Percentiles rank a stretch among this genome's conserved stretches.
These are phyloP conservation scores for Colletotrichum gigasporum DNA, from an alignment of 2,329 filamentous ascomycete species.

Conservation along the genomic window DNA sequence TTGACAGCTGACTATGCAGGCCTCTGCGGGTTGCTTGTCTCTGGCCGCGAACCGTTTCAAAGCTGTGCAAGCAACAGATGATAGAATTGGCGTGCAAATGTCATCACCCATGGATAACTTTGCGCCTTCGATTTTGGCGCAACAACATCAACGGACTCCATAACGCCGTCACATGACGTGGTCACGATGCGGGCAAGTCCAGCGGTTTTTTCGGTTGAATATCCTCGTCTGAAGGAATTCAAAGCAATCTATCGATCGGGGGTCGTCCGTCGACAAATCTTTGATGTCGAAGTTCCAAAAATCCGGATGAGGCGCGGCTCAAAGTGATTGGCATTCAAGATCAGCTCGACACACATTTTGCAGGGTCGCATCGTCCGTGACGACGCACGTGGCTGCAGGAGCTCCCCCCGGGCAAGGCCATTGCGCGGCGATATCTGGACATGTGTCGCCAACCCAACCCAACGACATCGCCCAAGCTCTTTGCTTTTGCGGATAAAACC, in stretches of 20 bases:
- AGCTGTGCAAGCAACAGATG: too few species aligned
- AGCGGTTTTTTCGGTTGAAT: background rate
- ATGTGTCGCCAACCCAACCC: constrained; percentile 5
- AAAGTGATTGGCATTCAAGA: background rate
- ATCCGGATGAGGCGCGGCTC: background rate
- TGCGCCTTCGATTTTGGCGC: too few species aligned
- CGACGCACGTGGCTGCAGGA: constrained; percentile 18
- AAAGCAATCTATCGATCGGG: background rate
- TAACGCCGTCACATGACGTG: background rate
- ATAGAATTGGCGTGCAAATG: too few species aligned
- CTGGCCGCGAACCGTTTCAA: background rate
- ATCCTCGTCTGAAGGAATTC: background rate
- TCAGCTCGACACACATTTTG: background rate
- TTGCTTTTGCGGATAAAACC: constrained; percentile 1
- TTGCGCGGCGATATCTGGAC: background rate
- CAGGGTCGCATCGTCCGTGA: constrained; percentile 28
- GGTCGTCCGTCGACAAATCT: background rate
- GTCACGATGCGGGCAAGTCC: background rate
- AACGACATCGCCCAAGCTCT: constrained; percentile 12
- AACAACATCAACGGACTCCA: too few species aligned
- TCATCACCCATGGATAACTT: too few species aligned
- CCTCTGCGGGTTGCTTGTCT: background rate
- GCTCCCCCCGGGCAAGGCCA: background rate
- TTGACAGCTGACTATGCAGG: background rate
- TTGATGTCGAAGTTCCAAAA: background rate